Evolutionary conservation across 2,329 filamentous ascomycete species (phyloP), one percentile per base, ranked within the genome.

Genomic region (Monosporascus cannonballus): DNA sequence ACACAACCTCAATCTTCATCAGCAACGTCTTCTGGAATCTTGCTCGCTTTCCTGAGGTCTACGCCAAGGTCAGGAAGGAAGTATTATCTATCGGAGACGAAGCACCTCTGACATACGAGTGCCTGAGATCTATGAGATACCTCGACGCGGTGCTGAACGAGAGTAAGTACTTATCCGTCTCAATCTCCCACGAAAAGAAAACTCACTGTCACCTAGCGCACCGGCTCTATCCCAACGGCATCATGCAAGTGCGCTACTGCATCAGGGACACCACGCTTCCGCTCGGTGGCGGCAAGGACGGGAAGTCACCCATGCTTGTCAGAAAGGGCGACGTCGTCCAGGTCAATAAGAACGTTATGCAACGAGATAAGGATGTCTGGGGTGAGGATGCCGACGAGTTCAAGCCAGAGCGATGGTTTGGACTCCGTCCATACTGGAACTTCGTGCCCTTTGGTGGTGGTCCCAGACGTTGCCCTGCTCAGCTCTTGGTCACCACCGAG

Each of bases 381-480:
- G 54, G 56, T 15, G 51, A 56, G 9, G 53, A 59, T 39, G 54
- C 52, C 2, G 54, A 56, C 46, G 45, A 53, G 48, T 56, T 58
- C 38, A 18, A 56, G 25, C 49, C 51, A 14, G 51, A 57, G 51
- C 42, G 51, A n/a, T 58, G 57, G 54, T 52, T 52, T 4, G 39
- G 5, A 67, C 73, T 50, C 73, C 81, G 69, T 15, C 51, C 52
- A 18, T 52, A 50, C 2, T 80, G 76, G 76, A 69, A 74, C 46
- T 80, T 78, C 53, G 69, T 80, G 15, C 77, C 78, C 0, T 81
- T 81, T 61, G 79, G 79, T 55, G 77, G 76, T 2, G 78, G 78
- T 0, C 75, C 78, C 30, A 63, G 79, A 25, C 76, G 79, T 45
- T 54, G 52, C 22, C 49, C 49, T 3, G 52, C 22, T 24, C 22